Conservation (phyloP, 208 protist genomes). For the Porcisia hertigi region DNA sequence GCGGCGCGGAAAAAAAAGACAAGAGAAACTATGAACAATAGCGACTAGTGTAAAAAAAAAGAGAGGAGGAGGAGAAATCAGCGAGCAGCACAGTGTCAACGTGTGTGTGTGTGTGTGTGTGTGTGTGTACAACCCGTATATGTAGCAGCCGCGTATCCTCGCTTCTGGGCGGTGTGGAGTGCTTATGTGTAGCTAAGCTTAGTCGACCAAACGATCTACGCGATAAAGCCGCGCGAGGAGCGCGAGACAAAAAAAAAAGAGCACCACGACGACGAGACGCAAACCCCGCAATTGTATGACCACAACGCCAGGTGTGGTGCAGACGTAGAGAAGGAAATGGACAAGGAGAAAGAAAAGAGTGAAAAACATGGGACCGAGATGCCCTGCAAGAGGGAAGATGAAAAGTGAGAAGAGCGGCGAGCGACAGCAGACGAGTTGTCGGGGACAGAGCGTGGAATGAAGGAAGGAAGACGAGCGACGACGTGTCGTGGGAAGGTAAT, state of each 20-base stretch:
- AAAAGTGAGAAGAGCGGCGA: too few species aligned
- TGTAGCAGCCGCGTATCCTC: neutral
- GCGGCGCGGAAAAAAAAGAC: neutral
- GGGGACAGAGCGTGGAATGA: too few species aligned
- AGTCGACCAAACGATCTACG: neutral
- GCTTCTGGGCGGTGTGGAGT: neutral
- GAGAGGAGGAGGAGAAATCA: neutral
- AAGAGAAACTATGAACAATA: neutral
- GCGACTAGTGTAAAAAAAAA: neutral
- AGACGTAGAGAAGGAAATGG: neutral
- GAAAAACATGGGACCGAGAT: too few species aligned
- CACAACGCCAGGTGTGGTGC: neutral
- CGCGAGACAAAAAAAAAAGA: neutral
- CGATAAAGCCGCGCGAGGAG: neutral
- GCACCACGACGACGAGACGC: neutral
- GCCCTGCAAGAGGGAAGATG: too few species aligned
- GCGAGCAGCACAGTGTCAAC: neutral
- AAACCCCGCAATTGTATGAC: neutral
- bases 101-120: neutral
- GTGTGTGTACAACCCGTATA: neutral
- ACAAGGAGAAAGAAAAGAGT: too few species aligned
- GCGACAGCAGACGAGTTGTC: too few species aligned
- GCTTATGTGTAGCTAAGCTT: neutral
- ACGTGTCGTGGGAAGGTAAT: too few species aligned
- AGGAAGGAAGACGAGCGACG: too few species aligned